Evolutionary conservation across 2,329 filamentous ascomycete species (phyloP).

Genomic region (Incumbomyces lentus): DNA sequence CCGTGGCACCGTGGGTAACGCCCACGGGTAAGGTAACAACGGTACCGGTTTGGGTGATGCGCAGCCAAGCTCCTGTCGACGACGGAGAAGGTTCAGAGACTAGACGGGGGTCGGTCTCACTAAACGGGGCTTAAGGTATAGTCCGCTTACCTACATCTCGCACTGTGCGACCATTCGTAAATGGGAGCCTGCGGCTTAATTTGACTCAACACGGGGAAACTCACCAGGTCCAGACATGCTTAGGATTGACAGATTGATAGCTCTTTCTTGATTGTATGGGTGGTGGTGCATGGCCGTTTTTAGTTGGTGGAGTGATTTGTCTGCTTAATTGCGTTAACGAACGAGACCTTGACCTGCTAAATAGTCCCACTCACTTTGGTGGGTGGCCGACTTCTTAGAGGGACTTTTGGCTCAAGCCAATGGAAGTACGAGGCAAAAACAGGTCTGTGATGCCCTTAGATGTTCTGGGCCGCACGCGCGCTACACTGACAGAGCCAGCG

Average conservation of each 20-base stretch:
- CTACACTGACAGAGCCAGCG: conserved; percentile 36
- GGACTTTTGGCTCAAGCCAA: conserved; percentile 31
- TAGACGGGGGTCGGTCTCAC: too few relatives aligned
- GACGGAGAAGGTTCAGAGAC: too few relatives aligned
- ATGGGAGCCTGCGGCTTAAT: conserved; percentile 30
- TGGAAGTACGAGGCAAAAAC: conserved; percentile 23
- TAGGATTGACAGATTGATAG: conserved; percentile 36
- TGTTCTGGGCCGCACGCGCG: conserved; percentile 30
- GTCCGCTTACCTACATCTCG: too few relatives aligned
- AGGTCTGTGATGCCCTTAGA: conserved; percentile 20
- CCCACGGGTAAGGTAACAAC: too few relatives aligned
- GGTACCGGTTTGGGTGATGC: too few relatives aligned
- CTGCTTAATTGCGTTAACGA: conserved; percentile 37
- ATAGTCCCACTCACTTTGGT: conserved; percentile 26
- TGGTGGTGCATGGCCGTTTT: conserved; percentile 33
- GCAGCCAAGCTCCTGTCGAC: too few relatives aligned
- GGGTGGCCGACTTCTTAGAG: conserved; percentile 31
- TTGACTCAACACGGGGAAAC: conserved; percentile 29
- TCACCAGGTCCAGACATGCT: conserved; percentile 25
- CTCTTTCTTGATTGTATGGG: conserved; percentile 32
- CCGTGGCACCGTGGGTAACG: too few relatives aligned
- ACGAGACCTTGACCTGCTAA: too few relatives aligned
- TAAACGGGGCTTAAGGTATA: too few relatives aligned
- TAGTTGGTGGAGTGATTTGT: conserved; percentile 36
- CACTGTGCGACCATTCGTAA: too few relatives aligned